Base-by-base conservation (phyloP, 345 rosid species). In the Isatis tinctoria region DNA sequence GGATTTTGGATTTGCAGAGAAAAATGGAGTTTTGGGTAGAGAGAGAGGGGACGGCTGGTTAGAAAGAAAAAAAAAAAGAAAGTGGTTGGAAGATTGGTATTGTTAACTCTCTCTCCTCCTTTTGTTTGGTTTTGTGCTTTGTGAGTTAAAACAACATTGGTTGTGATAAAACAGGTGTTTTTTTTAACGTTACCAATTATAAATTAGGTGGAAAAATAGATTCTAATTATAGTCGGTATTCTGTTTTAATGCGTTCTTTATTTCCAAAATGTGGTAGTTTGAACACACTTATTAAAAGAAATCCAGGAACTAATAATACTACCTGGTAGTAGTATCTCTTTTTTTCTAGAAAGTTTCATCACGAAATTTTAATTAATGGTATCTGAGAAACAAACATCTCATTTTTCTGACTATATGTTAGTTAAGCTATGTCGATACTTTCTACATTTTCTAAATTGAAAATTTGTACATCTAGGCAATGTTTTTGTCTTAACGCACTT, bases 1-100 rank as follows among this genome's bases (percentile, higher is more conserved):
- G 65, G 32, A 22, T 17, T 17, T 37, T 69, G 61, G 69, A 70
- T 70, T 77, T 71, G 76, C 80, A 77, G 76, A 70, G 76, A 35
- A 60, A 43, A 37, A 58, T 57, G 76, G 62, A 48, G 56, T 18
- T 64, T 47, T 26, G 10, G 66, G 36, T 9, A 41, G 63, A 32
- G 45, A 44, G 58, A 26, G 59, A 44, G 44, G 13, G 14, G 40
- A 35, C 8, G 41, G 54, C 32, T 73, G 35, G 73, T 18, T 74
- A 26, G n/a, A n/a, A n/a, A n/a, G n/a, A n/a, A n/a, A n/a, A n/a
- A n/a, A n/a, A 22, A 58, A 63, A 56, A 53, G 57, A 51, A 51
- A 33, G 74, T 61, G 10, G 74, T 36, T 66, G 67, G 51, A 65
- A 4, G 41, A 47, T 75, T 68, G 73, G 53, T 22, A 48, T 59